phyloP scores from a whole-genome alignment of 2,329 filamentous ascomycete genomes.

The Rhytidhysteron rufulum region DNA sequence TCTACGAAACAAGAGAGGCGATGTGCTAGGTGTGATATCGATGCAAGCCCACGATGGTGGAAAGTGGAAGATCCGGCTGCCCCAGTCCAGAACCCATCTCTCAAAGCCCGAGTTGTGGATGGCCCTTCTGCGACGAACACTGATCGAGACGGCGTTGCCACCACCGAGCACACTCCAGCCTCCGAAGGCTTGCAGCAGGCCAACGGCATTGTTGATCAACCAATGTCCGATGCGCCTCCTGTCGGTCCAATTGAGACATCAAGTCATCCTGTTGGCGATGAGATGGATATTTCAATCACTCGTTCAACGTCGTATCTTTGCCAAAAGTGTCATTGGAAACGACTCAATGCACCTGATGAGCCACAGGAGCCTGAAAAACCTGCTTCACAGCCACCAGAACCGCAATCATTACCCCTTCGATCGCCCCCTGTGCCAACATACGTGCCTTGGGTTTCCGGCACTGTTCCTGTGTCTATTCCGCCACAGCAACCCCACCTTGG shows the following conservation, averaged over 20 bases:
- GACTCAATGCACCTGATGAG: constrained; percentile 32
- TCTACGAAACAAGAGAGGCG: constrained; percentile 28
- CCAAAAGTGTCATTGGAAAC: constrained; percentile 48
- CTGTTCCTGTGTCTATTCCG: constrained; percentile 10
- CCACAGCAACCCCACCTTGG: constrained; percentile 26
- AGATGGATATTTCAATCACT: constrained; percentile 16
- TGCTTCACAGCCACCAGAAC: constrained; percentile 21
- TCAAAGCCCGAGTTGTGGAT: constrained; percentile 14
- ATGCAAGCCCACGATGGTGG: constrained; percentile 65
- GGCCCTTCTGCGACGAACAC: constrained; percentile 20
- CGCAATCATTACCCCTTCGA: constrained; percentile 31
- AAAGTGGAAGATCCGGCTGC: constrained; percentile 20
- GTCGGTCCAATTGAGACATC: constrained; percentile 12
- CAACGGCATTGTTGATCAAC: constrained; percentile 23
- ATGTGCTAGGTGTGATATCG: constrained; percentile 50
- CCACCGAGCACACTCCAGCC: constrained; percentile 12
- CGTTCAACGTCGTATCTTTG: constrained; percentile 35
- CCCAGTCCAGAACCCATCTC: constrained; percentile 6
- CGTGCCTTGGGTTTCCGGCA: constrained; percentile 21
- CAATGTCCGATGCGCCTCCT: constrained; percentile 27
- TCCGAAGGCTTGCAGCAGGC: constrained; percentile 14
- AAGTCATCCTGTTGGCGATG: constrained; percentile 17
- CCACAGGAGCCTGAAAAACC: constrained; percentile 27
- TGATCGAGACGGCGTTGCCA: constrained; percentile 11
- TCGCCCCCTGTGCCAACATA: constrained; percentile 28